A percentile compares a stretch with the other conserved stretches of the same genome.
These are phyloP conservation scores for Scutellaria barbata DNA, from an alignment of 257 asterid genomes.

Conservation along the genomic window DNA sequence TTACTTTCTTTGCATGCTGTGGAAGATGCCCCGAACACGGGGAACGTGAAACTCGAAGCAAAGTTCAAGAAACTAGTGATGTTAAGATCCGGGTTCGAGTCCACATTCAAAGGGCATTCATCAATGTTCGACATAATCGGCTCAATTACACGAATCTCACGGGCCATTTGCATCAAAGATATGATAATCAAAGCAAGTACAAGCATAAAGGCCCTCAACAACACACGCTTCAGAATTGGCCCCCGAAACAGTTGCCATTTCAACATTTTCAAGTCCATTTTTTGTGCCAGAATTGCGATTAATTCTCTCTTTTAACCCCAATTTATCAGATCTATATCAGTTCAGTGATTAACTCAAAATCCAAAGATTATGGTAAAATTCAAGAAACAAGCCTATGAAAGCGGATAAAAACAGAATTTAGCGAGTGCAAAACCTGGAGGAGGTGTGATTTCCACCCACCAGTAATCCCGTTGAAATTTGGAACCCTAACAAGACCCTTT, in stretches of 20 bases:
- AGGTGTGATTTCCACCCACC: slow-evolving; percentile 97
- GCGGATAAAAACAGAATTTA: slow-evolving; percentile 38
- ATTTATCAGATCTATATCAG: slow-evolving; percentile 44
- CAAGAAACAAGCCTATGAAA: slow-evolving; percentile 37
- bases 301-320: slow-evolving; percentile 25
- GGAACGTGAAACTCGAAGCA: slow-evolving; percentile 33
- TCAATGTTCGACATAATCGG: slow-evolving; percentile 42
- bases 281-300: neutral
- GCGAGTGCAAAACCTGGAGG: slow-evolving; percentile 97
- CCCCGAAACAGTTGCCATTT: slow-evolving; percentile 63
- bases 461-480: slow-evolving; percentile 75
- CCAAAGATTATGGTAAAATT: slow-evolving; percentile 27
- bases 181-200: slow-evolving; percentile 60
- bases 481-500: slow-evolving; percentile 62
- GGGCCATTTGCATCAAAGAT: slow-evolving; percentile 58
- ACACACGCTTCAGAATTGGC: slow-evolving; percentile 54
- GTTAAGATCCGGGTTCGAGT: slow-evolving; percentile 37
- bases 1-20: slow-evolving; percentile 39
- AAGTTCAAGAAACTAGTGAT: slow-evolving; percentile 37
- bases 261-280: slow-evolving; percentile 58
- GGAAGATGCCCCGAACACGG: slow-evolving; percentile 33
- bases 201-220: slow-evolving; percentile 62
- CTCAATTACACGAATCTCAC: slow-evolving; percentile 49
- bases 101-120: slow-evolving; percentile 63
- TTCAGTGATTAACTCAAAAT: slow-evolving; percentile 40